Conservation (phyloP, 2,329 filamentous ascomycete genomes). For the Fusarium pilosicola region DNA sequence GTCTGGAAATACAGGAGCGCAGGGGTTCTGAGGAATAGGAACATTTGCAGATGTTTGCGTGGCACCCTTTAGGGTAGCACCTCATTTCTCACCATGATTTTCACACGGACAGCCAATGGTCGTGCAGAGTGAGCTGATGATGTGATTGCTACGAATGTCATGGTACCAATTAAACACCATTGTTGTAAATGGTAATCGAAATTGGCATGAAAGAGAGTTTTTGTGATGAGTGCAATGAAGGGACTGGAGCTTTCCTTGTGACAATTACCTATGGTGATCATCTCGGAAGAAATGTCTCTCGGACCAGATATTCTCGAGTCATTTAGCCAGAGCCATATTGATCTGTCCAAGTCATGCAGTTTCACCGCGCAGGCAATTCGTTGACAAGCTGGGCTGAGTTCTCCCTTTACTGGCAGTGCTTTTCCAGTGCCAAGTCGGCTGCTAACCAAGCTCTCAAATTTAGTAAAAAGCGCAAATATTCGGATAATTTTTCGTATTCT, state of each 20-base stretch:
- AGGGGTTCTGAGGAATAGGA: too few species aligned
- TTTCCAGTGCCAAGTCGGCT: not conserved
- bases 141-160: fast-evolving
- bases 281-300: not conserved
- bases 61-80: not conserved
- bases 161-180: not conserved
- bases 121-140: not conserved
- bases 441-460: not conserved
- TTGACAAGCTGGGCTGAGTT: not conserved
- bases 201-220: too few species aligned
- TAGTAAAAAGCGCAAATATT: too few species aligned
- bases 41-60: not conserved
- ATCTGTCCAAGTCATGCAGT: fast-evolving
- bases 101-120: too few species aligned
- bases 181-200: not conserved
- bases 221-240: not conserved
- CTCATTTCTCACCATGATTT: too few species aligned
- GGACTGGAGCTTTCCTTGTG: not conserved
- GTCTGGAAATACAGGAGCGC: not conserved
- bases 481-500: not conserved
- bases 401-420: too few species aligned
- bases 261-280: too few species aligned
- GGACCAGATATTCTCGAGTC: fast-evolving
- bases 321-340: not conserved
- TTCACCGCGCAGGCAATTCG: not conserved